Evolutionary conservation across 768 basidiomycete species (phyloP).

Genomic region (Boletus patriciae): DNA sequence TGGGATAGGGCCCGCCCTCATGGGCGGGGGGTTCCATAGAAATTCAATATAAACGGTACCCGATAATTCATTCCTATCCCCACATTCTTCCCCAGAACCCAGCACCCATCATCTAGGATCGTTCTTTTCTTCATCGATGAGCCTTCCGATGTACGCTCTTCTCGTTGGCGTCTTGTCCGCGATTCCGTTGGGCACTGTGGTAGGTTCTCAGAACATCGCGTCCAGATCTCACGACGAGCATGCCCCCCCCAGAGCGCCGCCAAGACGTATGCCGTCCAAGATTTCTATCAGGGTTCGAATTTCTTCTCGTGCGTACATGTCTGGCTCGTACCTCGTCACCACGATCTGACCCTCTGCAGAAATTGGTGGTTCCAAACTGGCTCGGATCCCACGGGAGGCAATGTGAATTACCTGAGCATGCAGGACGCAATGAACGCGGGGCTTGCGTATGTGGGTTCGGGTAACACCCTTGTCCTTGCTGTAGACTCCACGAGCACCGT

Average conservation of each 20-base stretch:
- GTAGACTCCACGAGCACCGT: slow-evolving; percentile 58
- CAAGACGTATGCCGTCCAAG: slow-evolving; percentile 34
- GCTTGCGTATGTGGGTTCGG: slow-evolving; percentile 58
- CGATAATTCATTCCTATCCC: neutral
- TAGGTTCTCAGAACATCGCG: slow-evolving; percentile 21
- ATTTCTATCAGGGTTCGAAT: slow-evolving; percentile 42
- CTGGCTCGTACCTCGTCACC: neutral
- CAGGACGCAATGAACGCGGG: slow-evolving; percentile 47
- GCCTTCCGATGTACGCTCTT: slow-evolving; percentile 22
- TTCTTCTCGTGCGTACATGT: slow-evolving; percentile 53
- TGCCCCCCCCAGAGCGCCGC: neutral
- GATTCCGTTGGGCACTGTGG: slow-evolving; percentile 32
- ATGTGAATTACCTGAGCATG: slow-evolving; percentile 56
- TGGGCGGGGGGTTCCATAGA: neutral
- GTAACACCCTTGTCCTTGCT: slow-evolving; percentile 54
- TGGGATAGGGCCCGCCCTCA: neutral
- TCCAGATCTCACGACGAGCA: slow-evolving; percentile 12
- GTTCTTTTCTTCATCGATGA: neutral
- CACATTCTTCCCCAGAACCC: neutral
- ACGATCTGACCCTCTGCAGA: slow-evolving; percentile 35
- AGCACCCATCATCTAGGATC: neutral
- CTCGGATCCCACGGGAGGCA: slow-evolving; percentile 68
- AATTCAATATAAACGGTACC: slow-evolving; percentile 5
- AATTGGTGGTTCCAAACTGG: slow-evolving; percentile 62
- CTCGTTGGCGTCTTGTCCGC: slow-evolving; percentile 27